Evolutionary conservation across 768 basidiomycete genomes (phyloP).

Genomic region (Termitomyces sp.): DNA sequence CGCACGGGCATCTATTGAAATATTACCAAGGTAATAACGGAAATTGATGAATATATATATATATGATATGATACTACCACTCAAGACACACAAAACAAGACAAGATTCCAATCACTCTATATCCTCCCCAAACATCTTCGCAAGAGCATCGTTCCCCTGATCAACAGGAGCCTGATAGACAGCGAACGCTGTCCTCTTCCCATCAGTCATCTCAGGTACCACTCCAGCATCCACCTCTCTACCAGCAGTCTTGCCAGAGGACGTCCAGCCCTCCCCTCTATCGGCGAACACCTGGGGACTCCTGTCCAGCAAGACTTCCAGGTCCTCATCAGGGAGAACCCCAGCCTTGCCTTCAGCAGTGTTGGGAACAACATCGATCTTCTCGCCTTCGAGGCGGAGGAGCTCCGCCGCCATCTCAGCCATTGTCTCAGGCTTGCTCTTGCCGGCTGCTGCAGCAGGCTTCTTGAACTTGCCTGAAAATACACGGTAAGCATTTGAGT

Average conservation of each 20-base stretch:
- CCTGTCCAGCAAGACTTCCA: conserved; percentile 80
- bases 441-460: conserved; percentile 53
- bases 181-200: conserved; percentile 64
- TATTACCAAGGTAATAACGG: background rate
- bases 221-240: conserved; percentile 6
- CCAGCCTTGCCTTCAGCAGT: conserved; percentile 66
- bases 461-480: conserved; percentile 76
- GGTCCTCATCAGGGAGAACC: conserved; percentile 79
- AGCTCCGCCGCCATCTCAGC: conserved; percentile 80
- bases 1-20: too few relatives aligned
- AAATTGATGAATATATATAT: background rate
- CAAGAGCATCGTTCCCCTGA: conserved; percentile 65
- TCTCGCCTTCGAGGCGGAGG: conserved; percentile 80
- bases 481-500: background rate
- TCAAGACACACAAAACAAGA: background rate
- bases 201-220: conserved; percentile 10
- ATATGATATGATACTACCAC: background rate
- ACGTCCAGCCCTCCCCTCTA: conserved; percentile 74
- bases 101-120: conserved; percentile 6
- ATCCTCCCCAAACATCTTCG: conserved; percentile 63
- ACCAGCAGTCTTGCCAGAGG: conserved; percentile 26
- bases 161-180: conserved; percentile 71
- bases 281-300: conserved; percentile 69
- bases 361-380: conserved; percentile 81
- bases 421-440: conserved; percentile 59